These are phyloP conservation scores for Cutaneotrichosporon cyanovorans DNA, from an alignment of 1,284 basidiomycete species.

Conservation along the genomic window DNA sequence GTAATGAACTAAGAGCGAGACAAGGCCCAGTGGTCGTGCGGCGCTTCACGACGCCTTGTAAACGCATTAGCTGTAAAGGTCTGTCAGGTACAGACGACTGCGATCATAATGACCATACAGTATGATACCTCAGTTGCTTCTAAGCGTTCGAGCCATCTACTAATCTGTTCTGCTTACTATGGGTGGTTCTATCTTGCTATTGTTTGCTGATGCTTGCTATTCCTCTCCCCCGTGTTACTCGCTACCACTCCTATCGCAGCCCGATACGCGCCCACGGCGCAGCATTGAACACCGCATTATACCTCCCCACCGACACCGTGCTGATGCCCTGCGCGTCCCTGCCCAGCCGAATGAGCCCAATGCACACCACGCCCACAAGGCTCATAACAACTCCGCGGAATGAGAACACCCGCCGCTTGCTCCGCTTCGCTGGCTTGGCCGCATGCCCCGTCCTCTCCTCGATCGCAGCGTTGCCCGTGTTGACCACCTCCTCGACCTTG, in stretches of 20 bases:
- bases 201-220: too few relatives aligned
- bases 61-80: too few relatives aligned
- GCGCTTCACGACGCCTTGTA: too few relatives aligned
- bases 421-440: not conserved
- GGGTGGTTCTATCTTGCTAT: too few relatives aligned
- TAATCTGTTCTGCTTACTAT: too few relatives aligned
- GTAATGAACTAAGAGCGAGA: too few relatives aligned
- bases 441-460: not conserved
- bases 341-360: constrained; percentile 28
- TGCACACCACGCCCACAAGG: constrained; percentile 22
- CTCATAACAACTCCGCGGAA: constrained; percentile 21
- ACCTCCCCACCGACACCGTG: constrained; percentile 21
- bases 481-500: constrained; percentile 2
- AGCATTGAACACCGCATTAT: constrained; percentile 25
- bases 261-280: constrained; percentile 20
- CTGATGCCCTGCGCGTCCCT: constrained; percentile 21
- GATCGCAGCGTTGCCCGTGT: not conserved
- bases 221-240: too few relatives aligned
- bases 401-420: constrained; percentile 13
- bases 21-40: too few relatives aligned
- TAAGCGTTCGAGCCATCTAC: too few relatives aligned
- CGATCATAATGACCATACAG: too few relatives aligned
- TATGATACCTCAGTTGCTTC: too few relatives aligned
- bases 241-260: constrained; percentile 8
- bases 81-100: too few relatives aligned